Conservation (phyloP, 441 rosid genomes). For the Euphorbia celastroides region DNA sequence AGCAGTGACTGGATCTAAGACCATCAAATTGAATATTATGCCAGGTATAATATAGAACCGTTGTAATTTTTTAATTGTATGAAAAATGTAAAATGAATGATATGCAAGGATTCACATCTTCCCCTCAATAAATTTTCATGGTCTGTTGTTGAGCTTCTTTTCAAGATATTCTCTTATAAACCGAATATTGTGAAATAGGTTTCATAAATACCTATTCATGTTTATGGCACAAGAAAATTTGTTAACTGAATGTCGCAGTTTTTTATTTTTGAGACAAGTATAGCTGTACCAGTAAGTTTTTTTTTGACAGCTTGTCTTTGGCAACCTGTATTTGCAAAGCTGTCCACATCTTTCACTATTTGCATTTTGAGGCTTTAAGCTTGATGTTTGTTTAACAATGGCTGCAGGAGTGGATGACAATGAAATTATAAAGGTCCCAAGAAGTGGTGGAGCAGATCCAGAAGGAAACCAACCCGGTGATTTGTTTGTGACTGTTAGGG, state of each 20-base stretch:
- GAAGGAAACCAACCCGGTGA: conserved; percentile 95
- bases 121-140: background rate
- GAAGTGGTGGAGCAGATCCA: conserved; percentile 95
- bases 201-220: background rate
- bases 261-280: background rate
- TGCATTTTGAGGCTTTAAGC: background rate
- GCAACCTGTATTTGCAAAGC: background rate
- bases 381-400: conserved; percentile 14
- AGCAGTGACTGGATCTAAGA: conserved; percentile 69
- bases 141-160: background rate
- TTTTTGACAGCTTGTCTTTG: background rate
- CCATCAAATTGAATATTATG: conserved; percentile 73
- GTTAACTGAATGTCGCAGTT: background rate
- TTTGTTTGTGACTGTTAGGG: conserved; percentile 81
- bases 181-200: background rate
- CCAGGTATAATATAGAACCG: conserved; percentile 49
- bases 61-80: background rate
- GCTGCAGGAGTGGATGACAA: conserved; percentile 73
- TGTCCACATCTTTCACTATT: background rate
- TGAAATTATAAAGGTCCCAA: conserved; percentile 66
- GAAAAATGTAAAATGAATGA: too few species aligned
- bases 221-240: background rate
- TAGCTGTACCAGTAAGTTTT: too few species aligned
- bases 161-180: background rate
- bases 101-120: background rate